phyloP scores from a whole-genome alignment of 2,329 filamentous ascomycete genomes.

The Rutstroemia sp. region DNA sequence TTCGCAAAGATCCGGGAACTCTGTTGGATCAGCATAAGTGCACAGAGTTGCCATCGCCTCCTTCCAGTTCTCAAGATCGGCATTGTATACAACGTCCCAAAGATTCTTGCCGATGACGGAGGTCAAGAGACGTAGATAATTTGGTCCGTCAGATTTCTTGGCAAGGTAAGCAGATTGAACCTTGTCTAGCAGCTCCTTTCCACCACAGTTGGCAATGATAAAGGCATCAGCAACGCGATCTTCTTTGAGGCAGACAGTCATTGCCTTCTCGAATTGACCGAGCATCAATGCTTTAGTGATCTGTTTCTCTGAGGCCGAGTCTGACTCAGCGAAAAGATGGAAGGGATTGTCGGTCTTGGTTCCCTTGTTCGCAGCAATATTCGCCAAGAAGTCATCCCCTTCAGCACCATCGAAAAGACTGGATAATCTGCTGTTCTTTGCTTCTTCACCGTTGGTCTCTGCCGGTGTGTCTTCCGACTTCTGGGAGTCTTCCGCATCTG shows the following conservation, averaged over 20 bases:
- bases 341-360: slow-evolving; percentile 94
- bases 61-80: slow-evolving; percentile 88
- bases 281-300: slow-evolving; percentile 86
- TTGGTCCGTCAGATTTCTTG: slow-evolving; percentile 73
- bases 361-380: slow-evolving; percentile 79
- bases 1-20: slow-evolving; percentile 93
- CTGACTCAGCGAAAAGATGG: slow-evolving; percentile 76
- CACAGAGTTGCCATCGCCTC: slow-evolving; percentile 94
- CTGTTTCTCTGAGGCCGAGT: slow-evolving; percentile 73
- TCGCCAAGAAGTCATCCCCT: slow-evolving; percentile 79
- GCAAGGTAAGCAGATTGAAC: slow-evolving; percentile 87
- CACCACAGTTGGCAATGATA: slow-evolving; percentile 95
- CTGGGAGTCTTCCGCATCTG: slow-evolving; percentile 28
- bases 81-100: slow-evolving; percentile 97
- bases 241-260: slow-evolving; percentile 82
- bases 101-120: slow-evolving; percentile 95
- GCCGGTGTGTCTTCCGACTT: slow-evolving; percentile 40
- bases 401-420: slow-evolving; percentile 76
- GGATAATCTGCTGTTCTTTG: slow-evolving; percentile 57
- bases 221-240: slow-evolving; percentile 92
- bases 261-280: slow-evolving; percentile 82
- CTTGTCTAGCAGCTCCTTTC: slow-evolving; percentile 87
- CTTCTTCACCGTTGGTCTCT: slow-evolving; percentile 38
- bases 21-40: slow-evolving; percentile 84
- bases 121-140: slow-evolving; percentile 82